Base-by-base conservation (phyloP, 495 filamentous ascomycete genomes). In the Acidomyces sp. region DNA sequence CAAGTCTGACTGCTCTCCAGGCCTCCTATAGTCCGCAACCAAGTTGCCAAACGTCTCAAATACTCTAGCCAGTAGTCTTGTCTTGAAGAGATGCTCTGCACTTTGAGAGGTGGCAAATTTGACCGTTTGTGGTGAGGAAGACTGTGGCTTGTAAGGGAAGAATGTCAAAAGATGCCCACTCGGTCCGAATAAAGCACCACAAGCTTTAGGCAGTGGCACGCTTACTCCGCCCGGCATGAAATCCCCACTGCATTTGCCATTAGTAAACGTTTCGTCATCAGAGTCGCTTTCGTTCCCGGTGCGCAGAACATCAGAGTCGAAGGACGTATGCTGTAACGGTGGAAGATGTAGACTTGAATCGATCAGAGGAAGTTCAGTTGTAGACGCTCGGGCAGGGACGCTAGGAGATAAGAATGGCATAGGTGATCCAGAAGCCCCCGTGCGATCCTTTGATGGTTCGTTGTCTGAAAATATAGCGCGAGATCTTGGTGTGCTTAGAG, bases 21-120 rank as follows among this genome's bases (percentile, higher is more conserved):
- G 36, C 7, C 18, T 11, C 17, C 12, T 28, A n/a, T 38, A n/a
- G 9, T 41, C 32, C 0, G 56, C 67, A 30, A 62, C 62, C 67
- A 95, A 62, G 18, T 85, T 75, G n/a, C 85, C 86, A 64, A 95
- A 94, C 2, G 78, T 77, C 46, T 88, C 84, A 65, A 94, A 94
- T 5, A 78, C 73, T 39, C 73, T 77, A 34, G 78, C 74, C 69
- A 72, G 52, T 71, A 15, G 4, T 13, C 72, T 0, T 71, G 70
- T 10, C 63, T 45, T 28, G 75, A 67, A 17, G 77, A 77, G 49
- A 67, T 72, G 43, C 74, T 71, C 30, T 68, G 68, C 28, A 79
- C 72, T 9, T 4, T 36, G 18, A 9, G 7, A 3, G 13, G 5
- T 20, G 16, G 11, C 28, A 43, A n/a, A 9, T 20, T 11, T 19